These are phyloP conservation scores for Lophiotrema nucula DNA, from an alignment of 495 filamentous ascomycete genomes.

Conservation along the genomic window DNA sequence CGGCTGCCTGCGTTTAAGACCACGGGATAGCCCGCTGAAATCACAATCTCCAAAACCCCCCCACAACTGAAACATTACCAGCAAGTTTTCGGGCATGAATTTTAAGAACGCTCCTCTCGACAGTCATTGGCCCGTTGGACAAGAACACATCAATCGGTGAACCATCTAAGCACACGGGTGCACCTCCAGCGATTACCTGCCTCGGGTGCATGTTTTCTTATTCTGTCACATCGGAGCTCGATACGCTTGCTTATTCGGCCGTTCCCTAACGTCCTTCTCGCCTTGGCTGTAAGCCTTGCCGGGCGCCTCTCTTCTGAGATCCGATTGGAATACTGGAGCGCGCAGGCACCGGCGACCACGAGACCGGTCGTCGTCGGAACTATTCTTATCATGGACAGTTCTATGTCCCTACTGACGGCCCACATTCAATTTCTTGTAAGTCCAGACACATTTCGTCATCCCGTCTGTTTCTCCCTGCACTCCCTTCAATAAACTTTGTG, in stretches of 20 bases:
- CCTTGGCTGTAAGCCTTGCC: constrained; percentile 30
- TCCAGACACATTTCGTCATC: constrained; percentile 29
- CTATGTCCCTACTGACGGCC: constrained; percentile 40
- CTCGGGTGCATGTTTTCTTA: constrained; percentile 25
- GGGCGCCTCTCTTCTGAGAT: constrained; percentile 11
- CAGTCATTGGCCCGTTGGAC: constrained; percentile 44
- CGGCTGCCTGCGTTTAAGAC: constrained; percentile 7
- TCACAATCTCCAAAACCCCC: constrained; percentile 1
- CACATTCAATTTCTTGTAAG: constrained; percentile 43
- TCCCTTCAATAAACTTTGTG: constrained; percentile 11
- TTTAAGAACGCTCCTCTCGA: constrained; percentile 40
- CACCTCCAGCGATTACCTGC: constrained; percentile 5
- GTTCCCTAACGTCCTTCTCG: constrained; percentile 17
- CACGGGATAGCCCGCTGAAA: neutral
- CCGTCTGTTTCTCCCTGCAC: constrained; percentile 20
- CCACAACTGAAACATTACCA: neutral
- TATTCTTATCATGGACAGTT: constrained; percentile 40
- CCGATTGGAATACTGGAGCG: constrained; percentile 12
- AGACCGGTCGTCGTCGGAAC: constrained; percentile 14
- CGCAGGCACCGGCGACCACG: constrained; percentile 26
- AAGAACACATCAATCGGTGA: constrained; percentile 42
- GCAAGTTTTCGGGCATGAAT: constrained; percentile 37
- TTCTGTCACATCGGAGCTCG: constrained; percentile 19
- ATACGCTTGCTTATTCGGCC: constrained; percentile 37
- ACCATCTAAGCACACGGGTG: neutral